Evolutionary conservation across 352 stramenopile genomes (phyloP).

Genomic region (Globisporangium rhizosaccharum): DNA sequence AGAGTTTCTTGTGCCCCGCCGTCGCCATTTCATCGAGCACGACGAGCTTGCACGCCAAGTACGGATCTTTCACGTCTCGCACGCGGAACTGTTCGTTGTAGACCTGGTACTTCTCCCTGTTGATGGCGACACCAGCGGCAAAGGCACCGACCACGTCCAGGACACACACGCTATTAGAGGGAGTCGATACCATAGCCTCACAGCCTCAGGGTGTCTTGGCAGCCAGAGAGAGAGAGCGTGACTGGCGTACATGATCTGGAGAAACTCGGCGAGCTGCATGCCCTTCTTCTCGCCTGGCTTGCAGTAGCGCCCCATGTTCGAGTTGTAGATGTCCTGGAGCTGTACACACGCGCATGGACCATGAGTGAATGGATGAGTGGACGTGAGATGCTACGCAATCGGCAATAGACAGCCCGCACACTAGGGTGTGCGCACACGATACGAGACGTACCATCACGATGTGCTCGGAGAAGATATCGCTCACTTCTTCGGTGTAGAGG

Average conservation of each 20-base stretch:
- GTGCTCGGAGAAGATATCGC: constrained; percentile 66
- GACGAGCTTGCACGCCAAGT: constrained; percentile 64
- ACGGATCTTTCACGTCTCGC: constrained; percentile 64
- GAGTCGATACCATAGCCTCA: neutral
- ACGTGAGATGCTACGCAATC: no score
- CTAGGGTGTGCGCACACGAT: neutral
- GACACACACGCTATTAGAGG: neutral
- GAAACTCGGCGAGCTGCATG: constrained; percentile 70
- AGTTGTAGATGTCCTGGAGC: constrained; percentile 71
- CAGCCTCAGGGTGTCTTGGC: neutral
- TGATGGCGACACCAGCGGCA: neutral
- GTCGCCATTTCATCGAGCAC: constrained; percentile 76
- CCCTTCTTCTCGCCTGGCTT: constrained; percentile 71
- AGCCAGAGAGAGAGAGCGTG: neutral
- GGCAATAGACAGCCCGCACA: no score
- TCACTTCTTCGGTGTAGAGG: constrained; percentile 74
- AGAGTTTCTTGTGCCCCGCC: constrained; percentile 65
- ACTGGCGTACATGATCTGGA: constrained; percentile 35
- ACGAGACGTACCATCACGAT: constrained; percentile 47
- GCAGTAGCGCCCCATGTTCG: constrained; percentile 69
- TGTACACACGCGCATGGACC: constrained; percentile 10
- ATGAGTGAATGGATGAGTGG: no score
- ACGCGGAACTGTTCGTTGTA: constrained; percentile 60
- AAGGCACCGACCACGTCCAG: neutral
- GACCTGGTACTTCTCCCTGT: constrained; percentile 58